Evolutionary conservation across 2,329 filamentous ascomycete species (phyloP).

Genomic region (Penicillium sp.): DNA sequence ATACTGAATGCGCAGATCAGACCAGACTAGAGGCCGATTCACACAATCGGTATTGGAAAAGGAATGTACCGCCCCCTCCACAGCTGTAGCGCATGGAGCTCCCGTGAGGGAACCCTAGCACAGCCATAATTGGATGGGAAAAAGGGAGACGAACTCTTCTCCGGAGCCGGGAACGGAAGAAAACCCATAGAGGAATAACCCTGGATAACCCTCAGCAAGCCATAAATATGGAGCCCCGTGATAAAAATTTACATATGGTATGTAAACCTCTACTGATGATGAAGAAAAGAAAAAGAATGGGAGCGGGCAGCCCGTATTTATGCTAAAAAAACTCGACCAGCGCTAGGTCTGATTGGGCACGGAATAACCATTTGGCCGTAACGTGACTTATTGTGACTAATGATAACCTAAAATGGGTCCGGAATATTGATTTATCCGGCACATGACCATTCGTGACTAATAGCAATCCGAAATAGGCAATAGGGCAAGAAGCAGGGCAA

Average conservation of each 20-base stretch:
- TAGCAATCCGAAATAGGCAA: neutral
- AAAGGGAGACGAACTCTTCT: slow-evolving; percentile 44
- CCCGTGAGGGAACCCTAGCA: slow-evolving; percentile 39
- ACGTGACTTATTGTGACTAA: neutral
- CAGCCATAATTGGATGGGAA: slow-evolving; percentile 43
- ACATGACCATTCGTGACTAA: neutral
- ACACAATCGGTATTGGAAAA: slow-evolving; percentile 9
- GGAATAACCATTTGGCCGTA: slow-evolving; percentile 5
- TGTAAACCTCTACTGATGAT: slow-evolving; percentile 52
- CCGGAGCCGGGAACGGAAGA: slow-evolving; percentile 49
- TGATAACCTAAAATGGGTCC: neutral
- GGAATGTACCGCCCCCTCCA: slow-evolving; percentile 46
- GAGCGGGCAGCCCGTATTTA: slow-evolving; percentile 24
- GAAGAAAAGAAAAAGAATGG: slow-evolving; percentile 38
- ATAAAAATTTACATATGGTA: slow-evolving; percentile 46
- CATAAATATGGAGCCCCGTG: slow-evolving; percentile 44
- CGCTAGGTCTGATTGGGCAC: slow-evolving; percentile 25
- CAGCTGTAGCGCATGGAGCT: slow-evolving; percentile 43
- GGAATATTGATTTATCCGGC: neutral
- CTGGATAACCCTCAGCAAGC: slow-evolving; percentile 49
- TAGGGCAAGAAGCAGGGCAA: slow-evolving; percentile 9
- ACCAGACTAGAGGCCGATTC: neutral
- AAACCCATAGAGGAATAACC: slow-evolving; percentile 42
- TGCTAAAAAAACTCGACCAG: slow-evolving; percentile 5
- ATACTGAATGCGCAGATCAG: neutral